These are phyloP conservation scores for Curvularia sp. DNA, from an alignment of 2,329 filamentous ascomycete species.

Conservation along the genomic window DNA sequence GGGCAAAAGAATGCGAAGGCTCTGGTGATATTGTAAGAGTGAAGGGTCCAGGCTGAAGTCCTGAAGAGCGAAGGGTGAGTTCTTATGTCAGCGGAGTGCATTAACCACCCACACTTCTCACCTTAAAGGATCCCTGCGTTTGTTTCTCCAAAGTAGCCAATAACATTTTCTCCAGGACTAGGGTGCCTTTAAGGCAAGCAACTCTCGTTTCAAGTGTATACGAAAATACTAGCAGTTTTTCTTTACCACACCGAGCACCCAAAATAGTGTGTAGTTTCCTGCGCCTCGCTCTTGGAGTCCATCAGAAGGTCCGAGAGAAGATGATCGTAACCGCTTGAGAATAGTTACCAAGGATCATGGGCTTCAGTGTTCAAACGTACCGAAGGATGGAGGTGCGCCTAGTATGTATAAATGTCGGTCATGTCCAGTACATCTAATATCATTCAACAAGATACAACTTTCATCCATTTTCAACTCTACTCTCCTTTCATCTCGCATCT, in stretches of 20 bases:
- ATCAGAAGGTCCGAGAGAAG: background rate
- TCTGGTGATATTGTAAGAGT: background rate
- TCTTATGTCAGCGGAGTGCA: slow-evolving; percentile 2
- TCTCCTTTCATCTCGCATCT: background rate
- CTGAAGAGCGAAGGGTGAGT: background rate
- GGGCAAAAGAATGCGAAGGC: background rate
- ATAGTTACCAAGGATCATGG: background rate
- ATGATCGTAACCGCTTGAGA: background rate
- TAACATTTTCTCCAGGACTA: background rate
- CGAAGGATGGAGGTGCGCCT: background rate
- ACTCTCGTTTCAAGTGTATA: background rate
- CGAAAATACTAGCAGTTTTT: background rate
- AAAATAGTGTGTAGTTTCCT: background rate
- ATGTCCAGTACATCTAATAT: background rate
- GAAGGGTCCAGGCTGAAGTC: background rate
- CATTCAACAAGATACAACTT: background rate
- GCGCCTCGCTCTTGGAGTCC: background rate
- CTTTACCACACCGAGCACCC: background rate
- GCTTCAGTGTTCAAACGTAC: background rate
- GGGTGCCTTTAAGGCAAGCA: background rate
- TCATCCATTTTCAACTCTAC: background rate
- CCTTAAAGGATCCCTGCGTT: background rate
- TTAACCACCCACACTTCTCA: background rate
- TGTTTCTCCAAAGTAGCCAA: background rate
- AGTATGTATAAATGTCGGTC: background rate